Conservation (phyloP, 2,329 filamentous ascomycete species). For the Cercospora zeina region DNA sequence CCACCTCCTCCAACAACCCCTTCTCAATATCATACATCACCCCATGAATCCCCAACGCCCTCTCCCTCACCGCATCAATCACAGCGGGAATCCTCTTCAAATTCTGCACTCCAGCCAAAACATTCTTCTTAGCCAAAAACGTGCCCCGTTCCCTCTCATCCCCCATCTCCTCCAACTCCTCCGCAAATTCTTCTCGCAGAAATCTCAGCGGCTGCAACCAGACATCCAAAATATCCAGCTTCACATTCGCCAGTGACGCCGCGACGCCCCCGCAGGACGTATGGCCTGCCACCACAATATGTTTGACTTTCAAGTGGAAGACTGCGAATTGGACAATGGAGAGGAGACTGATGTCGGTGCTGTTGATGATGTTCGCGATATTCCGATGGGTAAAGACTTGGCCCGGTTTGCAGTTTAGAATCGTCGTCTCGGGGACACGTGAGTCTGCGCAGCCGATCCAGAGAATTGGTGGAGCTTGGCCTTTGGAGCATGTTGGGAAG, state of each 20-base stretch:
- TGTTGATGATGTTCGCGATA: constrained; percentile 79
- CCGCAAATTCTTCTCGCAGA: constrained; percentile 56
- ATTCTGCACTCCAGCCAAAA: constrained; percentile 65
- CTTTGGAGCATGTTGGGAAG: constrained; percentile 66
- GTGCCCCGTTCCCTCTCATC: constrained; percentile 53
- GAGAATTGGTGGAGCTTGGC: constrained; percentile 67
- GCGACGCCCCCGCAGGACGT: constrained; percentile 61
- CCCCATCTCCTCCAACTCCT: constrained; percentile 51
- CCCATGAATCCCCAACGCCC: constrained; percentile 75
- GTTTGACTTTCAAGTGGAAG: constrained; percentile 65
- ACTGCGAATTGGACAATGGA: constrained; percentile 81
- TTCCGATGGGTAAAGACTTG: constrained; percentile 90
- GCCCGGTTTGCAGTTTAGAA: constrained; percentile 75
- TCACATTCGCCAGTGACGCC: constrained; percentile 57
- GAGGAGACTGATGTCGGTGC: constrained; percentile 71
- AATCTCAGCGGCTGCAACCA: constrained; percentile 61
- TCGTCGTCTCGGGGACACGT: constrained; percentile 78
- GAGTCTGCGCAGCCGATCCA: constrained; percentile 89
- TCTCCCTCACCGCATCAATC: constrained; percentile 67
- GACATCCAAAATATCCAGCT: constrained; percentile 60
- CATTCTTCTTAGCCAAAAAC: constrained; percentile 74
- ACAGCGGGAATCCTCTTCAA: constrained; percentile 69
- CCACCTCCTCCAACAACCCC: constrained; percentile 56
- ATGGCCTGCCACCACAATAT: constrained; percentile 63
- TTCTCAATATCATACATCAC: constrained; percentile 67